Base-by-base conservation (phyloP, 2,329 filamentous ascomycete genomes). In the Pseudocercospora vitis region DNA sequence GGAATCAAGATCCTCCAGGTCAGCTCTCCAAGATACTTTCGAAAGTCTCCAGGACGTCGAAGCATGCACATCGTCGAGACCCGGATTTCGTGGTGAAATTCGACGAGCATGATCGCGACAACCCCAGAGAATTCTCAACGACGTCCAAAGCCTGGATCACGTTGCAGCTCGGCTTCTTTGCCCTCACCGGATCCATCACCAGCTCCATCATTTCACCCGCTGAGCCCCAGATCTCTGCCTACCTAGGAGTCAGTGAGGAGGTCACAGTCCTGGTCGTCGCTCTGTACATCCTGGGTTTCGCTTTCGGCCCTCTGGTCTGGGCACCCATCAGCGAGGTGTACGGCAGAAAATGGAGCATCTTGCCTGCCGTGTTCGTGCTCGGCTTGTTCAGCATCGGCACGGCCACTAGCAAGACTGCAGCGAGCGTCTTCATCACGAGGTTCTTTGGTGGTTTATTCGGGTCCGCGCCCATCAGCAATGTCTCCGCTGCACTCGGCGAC, bases 161-260 rank as follows among this genome's bases (percentile, higher is more conserved):
- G 0, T 69, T 78, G 14, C 72, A 77, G 48, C 62, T 81, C 28
- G 73, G 76, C 19, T 70, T 81, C 69, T 67, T 81, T 12, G 78
- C 79, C 1, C 45, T 59, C n/a, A 52, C 50, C 2, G 60, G 46
- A 3, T 59, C 58, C 1, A 42, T 58, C 8, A 79, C 76, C 3
- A 78, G 76, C 4, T 78, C 75, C 14, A 78, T 82, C 52, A 76
- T 78, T 32, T 69, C 78, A 2, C 75, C 79, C 0, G 79, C 76
- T 1, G 71, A 74, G 40, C 44, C 66, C 3, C 66, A 60, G 1
- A 74, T 82, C 31, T 70, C 74, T 1, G 53, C 63, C 26, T 73
- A 80, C 48, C 52, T 76, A 21, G 68, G 69, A 7, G 70, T 80
- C 24, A 72, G 72, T 21, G 52, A 59, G 14, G 76, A 80, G 49